Evolutionary conservation across 2,329 filamentous ascomycete genomes (phyloP), one percentile per base, ranked within the genome.

Genomic region (Remersonia thermophila): DNA sequence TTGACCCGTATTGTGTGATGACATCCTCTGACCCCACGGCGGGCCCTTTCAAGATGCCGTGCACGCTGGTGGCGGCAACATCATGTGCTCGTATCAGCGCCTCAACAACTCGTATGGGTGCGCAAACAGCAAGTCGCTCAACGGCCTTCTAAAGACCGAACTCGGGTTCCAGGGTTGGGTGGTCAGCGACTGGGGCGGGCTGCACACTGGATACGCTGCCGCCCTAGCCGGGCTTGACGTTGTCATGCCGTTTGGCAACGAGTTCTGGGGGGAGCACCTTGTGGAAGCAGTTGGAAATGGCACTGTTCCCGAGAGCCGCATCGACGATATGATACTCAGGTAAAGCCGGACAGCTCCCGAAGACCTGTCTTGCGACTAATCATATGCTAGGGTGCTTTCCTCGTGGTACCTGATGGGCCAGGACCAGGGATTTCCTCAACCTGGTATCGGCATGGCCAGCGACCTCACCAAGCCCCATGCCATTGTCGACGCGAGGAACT

Each of bases 61-160:
- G 14, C 65, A 65, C 30, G 76, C 77, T 1, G 74, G 76, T 2
- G 71, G 71, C 0, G 63, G 58, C 3, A 65, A 61, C 27, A 60
- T 74, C 38, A 73, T 74, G 70, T 74, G 71, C 57, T 76, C 72
- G 0, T 84, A 83, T 57, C 72, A 83, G 50, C 72, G 78, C 37
- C 56, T 81, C 49, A 86, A 86, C 56, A 79, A 78, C 55, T 78
- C 71, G 14, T 82, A 81, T 47, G 72, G 64, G 3, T 86, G 80
- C 54, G 67, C 79, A 48, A 85, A 84, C 56, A 74, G 71, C 42
- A 73, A 77, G 41, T 59, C 72, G 0, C 60, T 79, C 31, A 85
- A 85, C 48, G 71, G 75, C 3, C 59, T 84, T 0, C 58, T 85
- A 33, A 85, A 75, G 51, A 65, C 61, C 2, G 71, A 75, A 43